These are phyloP conservation scores for Myrica gale DNA, from an alignment of 306 rosid species.

Conservation along the genomic window DNA sequence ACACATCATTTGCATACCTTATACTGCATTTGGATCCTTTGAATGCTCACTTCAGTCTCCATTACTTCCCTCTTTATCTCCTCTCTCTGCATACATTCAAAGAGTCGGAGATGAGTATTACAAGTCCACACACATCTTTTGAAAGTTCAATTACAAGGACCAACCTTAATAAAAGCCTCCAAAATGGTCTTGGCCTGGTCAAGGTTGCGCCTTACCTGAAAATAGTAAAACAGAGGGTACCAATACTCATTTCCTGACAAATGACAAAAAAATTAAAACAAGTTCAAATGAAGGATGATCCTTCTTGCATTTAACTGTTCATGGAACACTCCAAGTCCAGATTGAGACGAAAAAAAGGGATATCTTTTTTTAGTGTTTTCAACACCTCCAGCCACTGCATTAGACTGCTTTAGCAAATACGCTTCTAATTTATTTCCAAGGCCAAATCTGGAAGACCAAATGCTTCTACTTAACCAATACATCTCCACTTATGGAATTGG, in stretches of 20 bases:
- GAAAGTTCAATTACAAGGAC: constrained; percentile 24
- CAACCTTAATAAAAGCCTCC: constrained; percentile 88
- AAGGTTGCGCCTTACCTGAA: constrained; percentile 94
- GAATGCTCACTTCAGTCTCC: constrained; percentile 90
- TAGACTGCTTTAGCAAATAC: not conserved
- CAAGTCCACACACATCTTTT: not conserved
- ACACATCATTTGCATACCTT: constrained; percentile 50
- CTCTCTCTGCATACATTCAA: constrained; percentile 66
- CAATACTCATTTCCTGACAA: constrained; percentile 5
- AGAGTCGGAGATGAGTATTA: not conserved
- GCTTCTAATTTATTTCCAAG: not conserved
- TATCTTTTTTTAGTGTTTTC: not conserved
- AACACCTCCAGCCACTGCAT: too few species aligned
- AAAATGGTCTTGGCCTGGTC: constrained; percentile 92
- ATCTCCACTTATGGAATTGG: too few species aligned
- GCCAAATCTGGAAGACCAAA: too few species aligned
- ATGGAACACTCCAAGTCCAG: not conserved
- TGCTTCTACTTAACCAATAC: not conserved
- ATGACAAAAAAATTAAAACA: constrained; percentile 9
- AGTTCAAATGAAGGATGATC: too few species aligned
- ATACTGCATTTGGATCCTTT: constrained; percentile 89
- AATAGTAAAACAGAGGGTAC: constrained; percentile 18
- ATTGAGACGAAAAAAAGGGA: not conserved
- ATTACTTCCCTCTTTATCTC: constrained; percentile 85
- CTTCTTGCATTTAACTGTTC: too few species aligned